These are phyloP conservation scores for Diplocarpon rosae DNA, from an alignment of 2,329 filamentous ascomycete species.

Conservation along the genomic window DNA sequence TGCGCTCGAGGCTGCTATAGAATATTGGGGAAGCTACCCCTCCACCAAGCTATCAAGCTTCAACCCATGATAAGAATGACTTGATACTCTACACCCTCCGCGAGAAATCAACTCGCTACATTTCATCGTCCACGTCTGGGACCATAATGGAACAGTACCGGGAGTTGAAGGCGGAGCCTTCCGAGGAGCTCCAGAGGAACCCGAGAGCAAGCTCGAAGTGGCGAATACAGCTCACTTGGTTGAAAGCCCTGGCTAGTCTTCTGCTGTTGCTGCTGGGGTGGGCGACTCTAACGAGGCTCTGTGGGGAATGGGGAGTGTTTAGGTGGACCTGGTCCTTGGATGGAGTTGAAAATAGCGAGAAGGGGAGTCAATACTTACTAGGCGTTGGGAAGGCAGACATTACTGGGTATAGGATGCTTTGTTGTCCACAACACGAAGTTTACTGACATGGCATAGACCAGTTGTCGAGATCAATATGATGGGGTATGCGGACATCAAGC, in stretches of 20 bases:
- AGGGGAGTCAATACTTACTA: slow-evolving; percentile 40
- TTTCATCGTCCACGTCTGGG: background rate
- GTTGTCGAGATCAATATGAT: slow-evolving; percentile 87
- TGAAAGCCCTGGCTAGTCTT: slow-evolving; percentile 2
- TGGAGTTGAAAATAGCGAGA: slow-evolving; percentile 4
- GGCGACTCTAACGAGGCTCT: slow-evolving; percentile 2
- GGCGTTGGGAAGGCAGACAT: slow-evolving; percentile 64
- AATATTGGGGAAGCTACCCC: background rate
- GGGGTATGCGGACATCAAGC: slow-evolving; percentile 79
- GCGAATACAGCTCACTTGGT: background rate
- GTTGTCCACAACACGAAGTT: background rate
- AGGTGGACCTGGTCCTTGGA: slow-evolving; percentile 4
- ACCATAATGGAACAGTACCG: background rate
- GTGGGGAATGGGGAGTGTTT: background rate
- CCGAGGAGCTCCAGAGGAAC: slow-evolving; percentile 7
- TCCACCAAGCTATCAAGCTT: slow-evolving; percentile 7
- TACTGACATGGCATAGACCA: slow-evolving; percentile 38
- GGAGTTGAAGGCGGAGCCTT: slow-evolving; percentile 19
- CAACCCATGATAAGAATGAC: slow-evolving; percentile 6
- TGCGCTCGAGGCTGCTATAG: slow-evolving; percentile 16
- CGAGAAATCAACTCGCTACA: slow-evolving; percentile 10
- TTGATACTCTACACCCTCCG: slow-evolving; percentile 9
- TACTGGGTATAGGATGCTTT: slow-evolving; percentile 41
- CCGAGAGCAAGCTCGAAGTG: background rate
- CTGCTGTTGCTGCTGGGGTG: slow-evolving; percentile 8